Evolutionary conservation across 2,329 filamentous ascomycete genomes (phyloP), one percentile per base, ranked within the genome.

Genomic region (Pseudocercospora macadamiae): DNA sequence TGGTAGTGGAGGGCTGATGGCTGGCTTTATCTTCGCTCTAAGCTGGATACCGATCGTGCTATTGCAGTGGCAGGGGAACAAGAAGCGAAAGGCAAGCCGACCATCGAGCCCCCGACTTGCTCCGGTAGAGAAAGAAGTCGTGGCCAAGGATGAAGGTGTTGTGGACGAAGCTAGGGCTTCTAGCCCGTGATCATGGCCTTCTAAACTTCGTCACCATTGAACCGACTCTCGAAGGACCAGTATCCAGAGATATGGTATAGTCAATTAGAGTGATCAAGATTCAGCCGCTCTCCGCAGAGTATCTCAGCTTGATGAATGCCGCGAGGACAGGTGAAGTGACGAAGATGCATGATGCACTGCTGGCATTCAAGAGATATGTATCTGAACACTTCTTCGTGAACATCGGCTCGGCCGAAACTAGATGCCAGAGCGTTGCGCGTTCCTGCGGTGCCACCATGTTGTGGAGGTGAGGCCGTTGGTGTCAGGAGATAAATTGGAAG

Each of bases 1-100:
- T 5, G 72, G 70, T 4, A 76, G 73, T 56, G 75, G 72, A 16
- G 75, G 75, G 1, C 59, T 77, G 48, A 73, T 70, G 54, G 71
- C 69, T 14, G 76, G 71, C 1, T 54, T 76, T 59, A 64, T 72
- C 2, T 69, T 71, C 54, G 51, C 66, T 18, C 54, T 57, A 28
- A 64, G 62, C 18, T 62, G 64, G 57, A 30, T 71, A 7, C 70
- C 70, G n/a, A 66, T 68, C 16, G 59, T 65, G 12, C 10, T 65
- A 3, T 60, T 70, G 47, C 70, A 71, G 28, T 67, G 59, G 64
- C 55, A 56, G 44, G 64, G 62, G 5, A 55, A 51, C 54, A 59
- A 60, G 25, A 60, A 61, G 63, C 54, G 63, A 21, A 51, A 53
- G 26, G 47, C 54, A 39, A 19, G 28, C 14, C 18, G 12, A 8